Evolutionary conservation across 169 alveolate genomes (phyloP).

Genomic region (Babesia sp.): DNA sequence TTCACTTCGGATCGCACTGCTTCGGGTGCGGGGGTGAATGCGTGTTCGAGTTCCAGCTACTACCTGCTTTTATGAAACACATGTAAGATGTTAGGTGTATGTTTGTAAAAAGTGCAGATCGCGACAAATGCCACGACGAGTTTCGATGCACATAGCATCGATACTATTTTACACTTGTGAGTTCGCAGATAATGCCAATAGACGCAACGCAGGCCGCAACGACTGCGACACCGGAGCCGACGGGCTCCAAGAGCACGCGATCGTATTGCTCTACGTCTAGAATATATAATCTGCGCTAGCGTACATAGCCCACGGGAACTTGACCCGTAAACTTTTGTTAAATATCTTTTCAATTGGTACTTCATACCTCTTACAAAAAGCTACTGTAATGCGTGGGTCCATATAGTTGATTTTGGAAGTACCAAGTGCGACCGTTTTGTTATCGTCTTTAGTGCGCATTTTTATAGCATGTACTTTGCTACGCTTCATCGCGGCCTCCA

Average conservation of each 20-base stretch:
- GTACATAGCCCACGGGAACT: slow-evolving; percentile 99
- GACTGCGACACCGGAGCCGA: slow-evolving; percentile 15
- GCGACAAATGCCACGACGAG: slow-evolving; percentile 1
- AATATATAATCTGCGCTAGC: slow-evolving; percentile 90
- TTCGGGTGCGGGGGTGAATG: slow-evolving; percentile 9
- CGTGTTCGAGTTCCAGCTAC: slow-evolving; percentile 55
- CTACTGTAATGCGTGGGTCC: slow-evolving; percentile 99
- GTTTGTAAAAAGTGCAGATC: neutral
- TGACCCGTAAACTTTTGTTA: slow-evolving; percentile 87
- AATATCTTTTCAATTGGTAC: slow-evolving; percentile 96
- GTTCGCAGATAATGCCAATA: neutral
- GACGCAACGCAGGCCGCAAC: neutral
- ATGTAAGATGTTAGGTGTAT: neutral
- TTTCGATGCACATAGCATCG: slow-evolving; percentile 40
- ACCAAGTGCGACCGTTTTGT: slow-evolving; percentile 96
- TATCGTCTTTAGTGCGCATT: slow-evolving; percentile 91
- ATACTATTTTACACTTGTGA: slow-evolving; percentile 53
- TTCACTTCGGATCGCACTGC: neutral
- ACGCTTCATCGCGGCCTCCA: slow-evolving; percentile 26
- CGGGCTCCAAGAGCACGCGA: slow-evolving; percentile 16
- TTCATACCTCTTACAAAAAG: slow-evolving; percentile 94
- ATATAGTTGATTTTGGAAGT: slow-evolving; percentile 99
- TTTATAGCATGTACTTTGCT: slow-evolving; percentile 65
- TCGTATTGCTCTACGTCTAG: slow-evolving; percentile 57
- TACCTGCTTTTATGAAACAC: slow-evolving; percentile 37